Evolutionary conservation across 148 eudicot species (phyloP), one percentile per base, ranked within the genome.

Genomic region (Nepenthes mirabilis): DNA sequence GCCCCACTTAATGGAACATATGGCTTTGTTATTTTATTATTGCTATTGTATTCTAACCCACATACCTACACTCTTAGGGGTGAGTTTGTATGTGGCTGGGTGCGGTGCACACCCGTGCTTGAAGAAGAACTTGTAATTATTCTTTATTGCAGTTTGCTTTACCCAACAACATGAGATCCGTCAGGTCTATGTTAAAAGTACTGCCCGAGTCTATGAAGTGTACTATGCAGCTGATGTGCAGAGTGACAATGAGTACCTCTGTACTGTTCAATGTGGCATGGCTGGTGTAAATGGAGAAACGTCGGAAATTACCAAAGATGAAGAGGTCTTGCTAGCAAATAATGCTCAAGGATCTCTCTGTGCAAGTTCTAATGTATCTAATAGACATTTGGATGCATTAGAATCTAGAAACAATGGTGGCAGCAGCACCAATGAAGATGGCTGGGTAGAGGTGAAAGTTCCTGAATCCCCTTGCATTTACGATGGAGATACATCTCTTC

Each of bases 201-300:
- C 89, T 51, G 95, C 96, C 52, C 80, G 96, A 49, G 77, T 83
- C 37, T 93, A 77, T 76, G 98, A 93, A 76, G 75, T 93, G 32
- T 93, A 93, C 74, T 83, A 64, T 76, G 70, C 88, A 52, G 66
- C 58, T 63, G 47, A 66, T 66, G 53, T 43, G 11, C 68, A 65
- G 63, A 69, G 77, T 65, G 70, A 58, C 47, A 76, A 76, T 73
- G 89, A 83, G 57, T 88, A 93, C 63, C 83, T 93, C 11, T 88
- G 91, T 70, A 88, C 98, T 52, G 95, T 88, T 73, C 95, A 83
- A 14, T 93, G 98, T 65, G 74, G 95, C 52, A 50, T 76, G 75
- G 95, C 83, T 68, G 75, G 72, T 57, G 68, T 68, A 68, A 80
- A 63, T 63, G 85, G 70, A 47, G 76, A 65, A 59, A 13, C 63